Base-by-base conservation (phyloP, 2,329 filamentous ascomycete species). In the Fusarium brachygibbosum region DNA sequence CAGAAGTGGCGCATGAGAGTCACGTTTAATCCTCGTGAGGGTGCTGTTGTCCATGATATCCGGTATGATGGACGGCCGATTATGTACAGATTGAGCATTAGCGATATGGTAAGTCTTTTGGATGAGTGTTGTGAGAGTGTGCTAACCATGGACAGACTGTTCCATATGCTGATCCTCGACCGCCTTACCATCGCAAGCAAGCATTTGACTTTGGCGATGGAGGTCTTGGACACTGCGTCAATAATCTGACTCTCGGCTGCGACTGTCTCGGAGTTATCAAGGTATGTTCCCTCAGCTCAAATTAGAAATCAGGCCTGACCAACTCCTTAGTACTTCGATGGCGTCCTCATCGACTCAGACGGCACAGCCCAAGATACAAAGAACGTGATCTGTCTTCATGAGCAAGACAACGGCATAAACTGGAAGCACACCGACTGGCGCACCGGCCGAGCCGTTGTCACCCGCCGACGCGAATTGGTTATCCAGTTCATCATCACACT, bases 371-470 rank as follows among this genome's bases (percentile, higher is more conserved):
- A 88, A 85, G 73, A 69, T 7, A 68, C 70, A n/a, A 88, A 88
- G 70, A 78, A 80, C 28, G 88, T 88, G 3, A 81, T 92, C 38
- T 93, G 90, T 66, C 80, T 92, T 3, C 90, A 93, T 72, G 90
- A 93, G 77, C 86, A 91, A 72, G 91, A 93, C 74, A 86, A 88
- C 65, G 91, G 90, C 3, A 90, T 93, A 48, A 83, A 86, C 23
- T 92, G 89, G 89, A 92, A 92, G 75, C 90, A 92, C 79, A 86
- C 89, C 23, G 91, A 92, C 78, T 90, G 84, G 78, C 83, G 90
- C n/a, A 92, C 88, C 0, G 82, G 83, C 12, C 82, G 86, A 12
- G 87, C 88, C 0, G 86, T 88, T 1, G 87, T 91, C 0, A 85
- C 86, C 1, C 83, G 90, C 7, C 82, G 84, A 58, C 83, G 90